Evolutionary conservation across 164 flowering plant genomes (phyloP), one percentile per base, ranked within the genome.

Genomic region (Dillenia suffruticosa): DNA sequence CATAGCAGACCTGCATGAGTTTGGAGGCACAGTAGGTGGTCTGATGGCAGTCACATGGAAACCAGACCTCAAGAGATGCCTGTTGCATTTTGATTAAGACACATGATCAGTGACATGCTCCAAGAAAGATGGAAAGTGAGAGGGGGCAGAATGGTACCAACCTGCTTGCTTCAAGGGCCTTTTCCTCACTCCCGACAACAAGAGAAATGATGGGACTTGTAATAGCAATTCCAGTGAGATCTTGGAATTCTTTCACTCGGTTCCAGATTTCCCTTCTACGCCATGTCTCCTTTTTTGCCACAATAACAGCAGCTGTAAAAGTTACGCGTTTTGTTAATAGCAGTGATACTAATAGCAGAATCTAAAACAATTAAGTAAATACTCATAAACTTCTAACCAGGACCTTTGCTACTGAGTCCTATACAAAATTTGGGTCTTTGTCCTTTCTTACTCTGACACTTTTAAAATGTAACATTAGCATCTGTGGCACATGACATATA

Each of bases 11-110:
- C 98, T 86, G 97, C 97, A 91, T 40, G 95, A 89, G 76, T 91
- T 94, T 17, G 91, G 79, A 63, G 97, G 88, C 56, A 94, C 97
- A 0, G 96, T 91, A 58, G 98, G 97, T 10, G 98, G 98, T 71
- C 98, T 82, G 64, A 94, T 87, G 64, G 97, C 96, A 53, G 88
- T 82, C 54, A 89, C 88, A 70, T 94, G 98, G 69, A 87, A 94
- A 43, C 97, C 98, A 19, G 87, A 79, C 69, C 72, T 71, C 68
- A 91, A 65, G 69, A 89, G 58, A 74, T 82, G 81, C 72, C 93
- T 90, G 84, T 56, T 67, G 57, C 52, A 70, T 15, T 32, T 15
- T 43, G 15, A 72, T 57, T 15, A n/a, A 60, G 19, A 26, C 10
- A 54, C 51, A 72, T 26, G 5, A 53, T 57, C 63, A 12, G n/a